A percentile compares a stretch with the other conserved stretches of the same genome.
phyloP scores from a whole-genome alignment of 2,329 filamentous ascomycete genomes.

The Hymenoscyphus occultus region DNA sequence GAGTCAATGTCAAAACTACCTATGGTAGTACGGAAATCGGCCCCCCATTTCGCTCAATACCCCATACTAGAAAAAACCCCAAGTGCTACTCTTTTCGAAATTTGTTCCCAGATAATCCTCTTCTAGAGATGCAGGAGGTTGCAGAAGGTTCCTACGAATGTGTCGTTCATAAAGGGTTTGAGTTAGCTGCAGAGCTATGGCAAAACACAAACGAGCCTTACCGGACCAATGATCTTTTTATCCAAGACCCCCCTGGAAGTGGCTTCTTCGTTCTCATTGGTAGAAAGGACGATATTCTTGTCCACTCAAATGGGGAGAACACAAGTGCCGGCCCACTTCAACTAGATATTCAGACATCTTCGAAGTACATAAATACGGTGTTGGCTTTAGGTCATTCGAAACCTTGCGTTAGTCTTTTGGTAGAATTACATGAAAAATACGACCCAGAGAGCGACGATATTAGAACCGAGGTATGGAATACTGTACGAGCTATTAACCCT shows the following conservation, averaged over 20 bases:
- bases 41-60: slow-evolving; percentile 34
- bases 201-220: slow-evolving; percentile 30
- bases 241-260: slow-evolving; percentile 34
- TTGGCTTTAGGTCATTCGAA: slow-evolving; percentile 31
- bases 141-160: slow-evolving; percentile 35
- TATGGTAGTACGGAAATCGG: slow-evolving; percentile 38
- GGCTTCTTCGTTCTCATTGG: slow-evolving; percentile 34
- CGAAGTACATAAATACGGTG: slow-evolving; percentile 27
- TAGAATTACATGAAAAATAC: slow-evolving; percentile 29
- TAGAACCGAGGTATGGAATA: slow-evolving; percentile 22
- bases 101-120: slow-evolving; percentile 31
- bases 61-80: slow-evolving; percentile 30
- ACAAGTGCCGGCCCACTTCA: slow-evolving; percentile 33
- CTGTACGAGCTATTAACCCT: slow-evolving; percentile 27
- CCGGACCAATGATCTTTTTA: slow-evolving; percentile 35
- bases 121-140: slow-evolving; percentile 33
- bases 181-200: slow-evolving; percentile 37
- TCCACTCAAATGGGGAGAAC: slow-evolving; percentile 37
- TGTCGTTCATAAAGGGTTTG: slow-evolving; percentile 35
- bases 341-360: slow-evolving; percentile 31
- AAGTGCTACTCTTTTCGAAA: slow-evolving; percentile 34
- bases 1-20: slow-evolving; percentile 37
- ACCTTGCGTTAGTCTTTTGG: slow-evolving; percentile 30
- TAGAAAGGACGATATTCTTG: slow-evolving; percentile 36
- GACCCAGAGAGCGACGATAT: slow-evolving; percentile 17